phyloP scores from a whole-genome alignment of 768 basidiomycete genomes.

The Pseudohyphozyma bogoriensis region DNA sequence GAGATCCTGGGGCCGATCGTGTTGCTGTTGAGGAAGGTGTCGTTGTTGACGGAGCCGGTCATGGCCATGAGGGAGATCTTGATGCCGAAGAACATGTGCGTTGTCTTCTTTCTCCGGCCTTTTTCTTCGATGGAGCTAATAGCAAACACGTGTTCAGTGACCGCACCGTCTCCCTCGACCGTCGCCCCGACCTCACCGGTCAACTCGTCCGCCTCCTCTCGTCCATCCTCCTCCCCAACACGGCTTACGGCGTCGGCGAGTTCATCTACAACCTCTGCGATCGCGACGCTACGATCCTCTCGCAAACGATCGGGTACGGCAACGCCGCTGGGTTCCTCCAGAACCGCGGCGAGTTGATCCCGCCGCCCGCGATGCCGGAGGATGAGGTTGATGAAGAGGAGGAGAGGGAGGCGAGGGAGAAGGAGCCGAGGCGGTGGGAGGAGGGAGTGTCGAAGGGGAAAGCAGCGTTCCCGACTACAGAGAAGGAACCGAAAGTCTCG shows the following conservation, averaged over 20 bases:
- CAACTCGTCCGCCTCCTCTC: constrained; percentile 65
- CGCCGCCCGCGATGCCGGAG: constrained; percentile 30
- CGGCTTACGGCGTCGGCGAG: constrained; percentile 74
- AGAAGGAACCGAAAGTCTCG: constrained; percentile 8
- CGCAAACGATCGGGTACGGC: constrained; percentile 81
- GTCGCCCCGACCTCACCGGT: constrained; percentile 63
- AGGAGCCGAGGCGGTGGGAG: too few relatives aligned
- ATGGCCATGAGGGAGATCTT: constrained; percentile 51
- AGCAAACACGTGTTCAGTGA: constrained; percentile 44
- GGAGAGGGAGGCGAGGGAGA: too few relatives aligned
- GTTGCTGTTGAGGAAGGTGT: constrained; percentile 53
- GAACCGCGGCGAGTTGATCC: constrained; percentile 71
- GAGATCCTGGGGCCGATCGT: constrained; percentile 67
- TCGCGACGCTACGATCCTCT: constrained; percentile 60
- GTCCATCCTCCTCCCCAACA: constrained; percentile 59
- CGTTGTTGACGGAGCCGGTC: constrained; percentile 58
- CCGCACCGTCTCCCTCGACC: constrained; percentile 63
- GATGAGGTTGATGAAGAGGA: not conserved
- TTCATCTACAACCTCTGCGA: constrained; percentile 75
- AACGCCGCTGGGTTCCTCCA: constrained; percentile 92
- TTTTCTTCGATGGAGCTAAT: not conserved
- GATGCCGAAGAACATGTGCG: constrained; percentile 58
- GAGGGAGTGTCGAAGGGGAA: too few relatives aligned
- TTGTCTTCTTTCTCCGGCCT: constrained; percentile 1
- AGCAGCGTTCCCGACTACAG: constrained; percentile 36